Base-by-base conservation (phyloP, 148 eudicot genomes). In the Bassia scoparia region DNA sequence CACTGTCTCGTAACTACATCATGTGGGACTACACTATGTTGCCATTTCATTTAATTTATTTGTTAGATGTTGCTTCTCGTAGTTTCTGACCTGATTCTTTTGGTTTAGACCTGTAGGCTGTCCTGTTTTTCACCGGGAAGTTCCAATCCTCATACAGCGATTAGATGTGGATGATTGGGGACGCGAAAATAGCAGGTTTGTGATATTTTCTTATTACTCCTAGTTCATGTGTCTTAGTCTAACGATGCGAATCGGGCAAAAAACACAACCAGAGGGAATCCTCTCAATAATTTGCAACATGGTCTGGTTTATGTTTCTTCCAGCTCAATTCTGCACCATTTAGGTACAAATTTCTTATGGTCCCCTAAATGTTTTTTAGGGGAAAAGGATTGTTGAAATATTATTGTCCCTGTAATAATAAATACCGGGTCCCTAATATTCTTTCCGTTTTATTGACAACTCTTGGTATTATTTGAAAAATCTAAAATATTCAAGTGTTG, bases 321-420 rank as follows among this genome's bases (percentile, higher is more conserved):
- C 53, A 66, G 52, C 31, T 43, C 34, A 66, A 30, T 23, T n/a
- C 31, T 66, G 53, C 53, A 43, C 53, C 53, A 66, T 66, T 66
- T 44, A 41, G 52, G 69, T 44, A 66, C 44, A 66, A 18, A 44
- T 43, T 43, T 23, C 0, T 66, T 20, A 33, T 21, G 53, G n/a
- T 1, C 8, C 67, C 24, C 27, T 7, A 24, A n/a, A 9, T 20
- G 1, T 43, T 44, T 27, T 66, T 26, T 21, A 5, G 34, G 53
- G 12, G 14, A 23, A 24, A 14, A 18, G n/a, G n/a, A 66, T 3
- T 44, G 21, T 21, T 34, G 53, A 37, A 63, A 63, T n/a, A n/a
- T n/a, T n/a, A n/a, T n/a, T n/a, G n/a, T n/a, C n/a, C n/a, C n/a
- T n/a, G n/a, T n/a, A n/a, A n/a, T 24, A 43, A 15, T 14, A 37